Evolutionary conservation across 345 rosid species (phyloP).

Genomic region (Heritiera littoralis): DNA sequence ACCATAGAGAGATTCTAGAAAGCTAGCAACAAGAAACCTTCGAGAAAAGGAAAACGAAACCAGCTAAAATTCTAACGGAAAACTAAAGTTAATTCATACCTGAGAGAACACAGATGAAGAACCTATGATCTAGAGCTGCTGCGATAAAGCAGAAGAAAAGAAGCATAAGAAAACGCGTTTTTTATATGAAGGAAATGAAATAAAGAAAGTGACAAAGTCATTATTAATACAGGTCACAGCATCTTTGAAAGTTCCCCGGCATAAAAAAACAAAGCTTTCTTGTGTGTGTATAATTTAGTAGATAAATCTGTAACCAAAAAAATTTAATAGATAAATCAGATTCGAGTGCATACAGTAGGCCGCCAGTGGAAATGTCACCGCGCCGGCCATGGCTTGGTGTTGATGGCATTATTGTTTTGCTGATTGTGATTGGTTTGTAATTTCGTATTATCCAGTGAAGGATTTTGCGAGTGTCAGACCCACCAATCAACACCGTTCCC

Average conservation of each 20-base stretch:
- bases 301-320: neutral
- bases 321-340: neutral
- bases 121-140: neutral
- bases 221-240: neutral
- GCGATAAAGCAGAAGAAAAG: neutral
- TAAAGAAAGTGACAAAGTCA: neutral
- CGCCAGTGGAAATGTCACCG: neutral
- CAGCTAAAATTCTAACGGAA: neutral
- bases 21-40: neutral
- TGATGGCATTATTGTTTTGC: neutral
- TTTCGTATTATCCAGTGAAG: neutral
- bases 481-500: neutral
- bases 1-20: neutral
- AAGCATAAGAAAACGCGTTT: neutral
- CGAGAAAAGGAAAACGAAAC: neutral
- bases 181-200: neutral
- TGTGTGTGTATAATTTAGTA: neutral
- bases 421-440: neutral
- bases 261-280: neutral
- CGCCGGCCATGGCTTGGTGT: neutral
- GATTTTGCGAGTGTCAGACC: neutral
- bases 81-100: neutral
- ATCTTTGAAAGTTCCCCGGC: neutral
- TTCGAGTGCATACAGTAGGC: neutral
- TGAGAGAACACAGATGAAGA: constrained; percentile 1